A percentile compares a stretch with the other conserved stretches of the same genome.
Conservation (phyloP, 139 green algal species). For the Micractinium conductrix region DNA sequence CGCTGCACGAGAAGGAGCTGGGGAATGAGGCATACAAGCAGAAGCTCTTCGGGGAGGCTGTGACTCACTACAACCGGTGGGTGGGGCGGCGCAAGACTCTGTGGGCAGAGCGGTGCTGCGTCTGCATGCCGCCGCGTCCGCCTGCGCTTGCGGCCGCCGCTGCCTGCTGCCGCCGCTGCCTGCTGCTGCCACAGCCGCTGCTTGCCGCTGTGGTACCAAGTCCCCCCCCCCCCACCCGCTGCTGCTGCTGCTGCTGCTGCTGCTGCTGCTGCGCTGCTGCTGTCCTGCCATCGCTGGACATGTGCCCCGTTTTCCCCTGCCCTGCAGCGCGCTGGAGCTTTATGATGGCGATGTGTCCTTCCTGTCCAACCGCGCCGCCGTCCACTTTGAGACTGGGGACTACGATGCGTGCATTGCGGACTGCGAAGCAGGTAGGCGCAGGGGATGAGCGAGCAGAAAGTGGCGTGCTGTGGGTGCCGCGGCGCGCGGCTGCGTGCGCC, state of each 20-base stretch:
- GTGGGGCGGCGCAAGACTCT: neutral
- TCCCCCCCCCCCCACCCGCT: neutral
- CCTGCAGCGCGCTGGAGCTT: slow-evolving; percentile 81
- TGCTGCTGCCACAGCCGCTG: too few species aligned
- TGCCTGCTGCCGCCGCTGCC: too few species aligned
- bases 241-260: too few species aligned
- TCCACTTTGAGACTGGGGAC: slow-evolving; percentile 92
- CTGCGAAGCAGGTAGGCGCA: slow-evolving; percentile 70
- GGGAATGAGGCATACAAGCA: slow-evolving; percentile 97
- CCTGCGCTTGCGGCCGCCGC: too few species aligned
- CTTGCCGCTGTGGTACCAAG: too few species aligned
- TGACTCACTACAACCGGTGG: slow-evolving; percentile 84
- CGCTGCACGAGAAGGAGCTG: slow-evolving; percentile 83
- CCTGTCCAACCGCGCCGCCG: slow-evolving; percentile 95
- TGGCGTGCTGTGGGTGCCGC: neutral
- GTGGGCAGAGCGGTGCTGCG: too few species aligned
- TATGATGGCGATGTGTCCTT: slow-evolving; percentile 93
- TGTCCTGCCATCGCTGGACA: too few species aligned
- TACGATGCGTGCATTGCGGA: slow-evolving; percentile 84
- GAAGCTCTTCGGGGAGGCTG: slow-evolving; percentile 89
- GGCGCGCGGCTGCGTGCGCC: too few species aligned
- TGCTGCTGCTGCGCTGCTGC: too few species aligned
- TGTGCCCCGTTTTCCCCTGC: neutral
- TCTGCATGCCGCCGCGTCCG: too few species aligned
- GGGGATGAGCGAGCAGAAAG: neutral